Percentiles rank a stretch among this genome's conserved stretches.
Conservation (phyloP, 2,329 filamentous ascomycete species). For the Ophiostoma tasmaniense region DNA sequence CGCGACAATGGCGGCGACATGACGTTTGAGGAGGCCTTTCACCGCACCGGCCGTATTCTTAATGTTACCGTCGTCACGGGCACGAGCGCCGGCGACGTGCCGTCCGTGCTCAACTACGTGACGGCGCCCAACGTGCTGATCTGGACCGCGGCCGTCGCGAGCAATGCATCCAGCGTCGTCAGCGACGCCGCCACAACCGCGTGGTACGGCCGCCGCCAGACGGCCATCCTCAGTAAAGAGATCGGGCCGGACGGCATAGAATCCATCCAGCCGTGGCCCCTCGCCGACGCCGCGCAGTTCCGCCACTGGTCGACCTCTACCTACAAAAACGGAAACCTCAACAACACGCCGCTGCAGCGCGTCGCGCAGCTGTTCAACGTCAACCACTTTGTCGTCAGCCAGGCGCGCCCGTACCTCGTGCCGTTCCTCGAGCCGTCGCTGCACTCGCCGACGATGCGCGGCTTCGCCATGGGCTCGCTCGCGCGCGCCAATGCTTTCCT, state of each 20-base stretch:
- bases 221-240: conserved; percentile 67
- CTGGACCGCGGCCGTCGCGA: conserved; percentile 70
- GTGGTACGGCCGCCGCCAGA: conserved; percentile 56
- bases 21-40: conserved; percentile 89
- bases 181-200: conserved; percentile 30
- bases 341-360: conserved; percentile 56
- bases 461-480: conserved; percentile 38
- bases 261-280: conserved; percentile 65
- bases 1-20: conserved; percentile 77
- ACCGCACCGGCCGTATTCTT: conserved; percentile 72
- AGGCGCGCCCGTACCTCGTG: conserved; percentile 81
- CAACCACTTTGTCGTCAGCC: conserved; percentile 90
- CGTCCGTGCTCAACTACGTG: conserved; percentile 81
- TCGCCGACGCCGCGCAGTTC: conserved; percentile 52
- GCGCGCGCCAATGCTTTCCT: conserved; percentile 40
- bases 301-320: conserved; percentile 49
- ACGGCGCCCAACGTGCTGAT: conserved; percentile 90
- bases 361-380: conserved; percentile 83
- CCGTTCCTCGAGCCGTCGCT: conserved; percentile 77
- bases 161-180: conserved; percentile 47
- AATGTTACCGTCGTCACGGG: conserved; percentile 86
- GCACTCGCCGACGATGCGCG: conserved; percentile 58
- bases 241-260: conserved; percentile 43
- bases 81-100: conserved; percentile 50
- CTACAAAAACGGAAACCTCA: conserved; percentile 48